Evolutionary conservation across 345 rosid genomes (phyloP).

Genomic region (Lepidium aucheri): DNA sequence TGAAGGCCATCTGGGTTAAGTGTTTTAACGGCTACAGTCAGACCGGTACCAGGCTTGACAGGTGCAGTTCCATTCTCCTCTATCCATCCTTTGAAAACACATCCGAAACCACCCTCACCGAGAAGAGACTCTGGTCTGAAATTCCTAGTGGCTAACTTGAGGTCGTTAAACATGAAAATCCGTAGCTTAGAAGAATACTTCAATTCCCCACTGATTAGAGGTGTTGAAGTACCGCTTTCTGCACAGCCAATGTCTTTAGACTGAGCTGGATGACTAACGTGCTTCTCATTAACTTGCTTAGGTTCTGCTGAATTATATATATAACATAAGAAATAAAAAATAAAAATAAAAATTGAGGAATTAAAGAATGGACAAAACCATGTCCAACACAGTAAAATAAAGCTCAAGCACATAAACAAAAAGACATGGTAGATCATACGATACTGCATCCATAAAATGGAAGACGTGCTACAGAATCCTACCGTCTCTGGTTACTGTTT

Average conservation of each 20-base stretch:
- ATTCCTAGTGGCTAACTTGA: slow-evolving; percentile 68
- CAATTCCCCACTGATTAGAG: slow-evolving; percentile 55
- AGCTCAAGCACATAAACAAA: neutral
- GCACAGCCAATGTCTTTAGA: slow-evolving; percentile 39
- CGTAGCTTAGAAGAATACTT: slow-evolving; percentile 64
- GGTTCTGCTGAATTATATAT: slow-evolving; percentile 32
- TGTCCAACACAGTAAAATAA: neutral
- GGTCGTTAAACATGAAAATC: slow-evolving; percentile 62
- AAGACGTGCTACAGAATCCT: neutral
- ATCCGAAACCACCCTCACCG: slow-evolving; percentile 92
- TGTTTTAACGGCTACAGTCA: slow-evolving; percentile 86
- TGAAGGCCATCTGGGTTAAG: slow-evolving; percentile 92
- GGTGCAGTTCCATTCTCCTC: slow-evolving; percentile 90
- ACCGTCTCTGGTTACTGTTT: neutral
- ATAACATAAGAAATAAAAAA: neutral
- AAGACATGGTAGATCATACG: neutral
- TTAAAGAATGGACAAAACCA: neutral
- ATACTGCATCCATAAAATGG: neutral
- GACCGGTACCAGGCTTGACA: slow-evolving; percentile 83
- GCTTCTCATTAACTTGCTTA: slow-evolving; percentile 31
- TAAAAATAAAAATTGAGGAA: no score
- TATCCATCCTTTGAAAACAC: slow-evolving; percentile 93
- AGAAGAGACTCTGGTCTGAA: slow-evolving; percentile 85
- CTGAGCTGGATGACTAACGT: slow-evolving; percentile 33
- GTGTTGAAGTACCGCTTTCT: slow-evolving; percentile 51